These are phyloP conservation scores for Trichoderma pleuroti DNA, from an alignment of 2,329 filamentous ascomycete genomes.

Conservation along the genomic window DNA sequence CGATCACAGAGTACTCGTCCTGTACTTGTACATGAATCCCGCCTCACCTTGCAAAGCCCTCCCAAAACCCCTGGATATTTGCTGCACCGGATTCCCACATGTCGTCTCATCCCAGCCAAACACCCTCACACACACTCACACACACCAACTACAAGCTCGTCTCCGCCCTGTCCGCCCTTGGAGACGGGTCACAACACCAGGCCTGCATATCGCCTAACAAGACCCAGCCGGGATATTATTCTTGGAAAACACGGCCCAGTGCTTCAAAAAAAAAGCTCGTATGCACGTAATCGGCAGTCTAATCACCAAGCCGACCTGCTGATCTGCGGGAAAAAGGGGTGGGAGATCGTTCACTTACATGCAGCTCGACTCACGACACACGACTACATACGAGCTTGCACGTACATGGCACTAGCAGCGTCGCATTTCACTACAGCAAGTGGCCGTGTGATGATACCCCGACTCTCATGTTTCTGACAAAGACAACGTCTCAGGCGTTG, in stretches of 20 bases:
- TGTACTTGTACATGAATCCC: neutral
- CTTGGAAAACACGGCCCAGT: neutral
- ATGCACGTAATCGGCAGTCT: constrained; percentile 1
- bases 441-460: neutral
- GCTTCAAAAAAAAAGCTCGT: neutral
- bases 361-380: neutral
- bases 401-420: neutral
- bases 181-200: constrained; percentile 13
- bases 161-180: constrained; percentile 7
- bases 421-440: neutral
- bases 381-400: neutral
- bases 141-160: neutral
- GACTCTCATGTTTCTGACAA: neutral
- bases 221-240: neutral
- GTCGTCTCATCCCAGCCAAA: neutral
- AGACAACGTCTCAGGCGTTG: neutral
- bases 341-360: constrained; percentile 8
- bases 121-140: neutral
- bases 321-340: neutral
- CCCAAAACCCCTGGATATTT: neutral
- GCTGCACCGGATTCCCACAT: neutral
- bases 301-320: constrained; percentile 1
- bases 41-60: neutral
- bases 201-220: constrained; percentile 7
- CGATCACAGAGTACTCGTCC: neutral